These are phyloP conservation scores for Senecio squalidus DNA, from an alignment of 140 eudicot species.

Conservation along the genomic window DNA sequence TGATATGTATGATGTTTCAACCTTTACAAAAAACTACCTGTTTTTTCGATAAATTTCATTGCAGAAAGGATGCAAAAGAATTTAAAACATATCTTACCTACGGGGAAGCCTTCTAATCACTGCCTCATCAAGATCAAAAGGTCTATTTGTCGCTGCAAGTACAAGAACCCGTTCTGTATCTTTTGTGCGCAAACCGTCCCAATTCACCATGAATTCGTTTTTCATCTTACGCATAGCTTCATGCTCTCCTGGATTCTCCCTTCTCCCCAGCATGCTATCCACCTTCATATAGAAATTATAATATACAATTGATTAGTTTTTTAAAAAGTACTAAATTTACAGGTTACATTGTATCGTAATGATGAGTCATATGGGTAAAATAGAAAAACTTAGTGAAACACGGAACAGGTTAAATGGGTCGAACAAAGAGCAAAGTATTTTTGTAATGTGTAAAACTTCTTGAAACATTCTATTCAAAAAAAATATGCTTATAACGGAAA, in stretches of 20 bases:
- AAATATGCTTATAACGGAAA: too few species aligned
- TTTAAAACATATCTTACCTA: too few species aligned
- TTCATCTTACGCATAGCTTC: constrained; percentile 99
- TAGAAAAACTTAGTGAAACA: too few species aligned
- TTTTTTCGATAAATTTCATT: not conserved
- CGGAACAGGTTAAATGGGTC: too few species aligned
- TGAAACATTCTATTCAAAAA: too few species aligned
- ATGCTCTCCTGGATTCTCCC: constrained; percentile 94
- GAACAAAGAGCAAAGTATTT: too few species aligned
- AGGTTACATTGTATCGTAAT: too few species aligned
- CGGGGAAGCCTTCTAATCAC: constrained; percentile 92
- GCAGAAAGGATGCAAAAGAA: constrained; percentile 1
- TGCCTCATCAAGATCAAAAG: constrained; percentile 97
- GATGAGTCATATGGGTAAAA: too few species aligned
- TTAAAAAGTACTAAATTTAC: too few species aligned
- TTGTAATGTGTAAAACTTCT: too few species aligned
- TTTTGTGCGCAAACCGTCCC: constrained; percentile 97
- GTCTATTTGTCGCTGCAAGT: constrained; percentile 96
- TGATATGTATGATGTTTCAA: too few species aligned
- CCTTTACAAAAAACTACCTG: not conserved
- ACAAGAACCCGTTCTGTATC: constrained; percentile 87
- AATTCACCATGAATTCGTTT: constrained; percentile 94
- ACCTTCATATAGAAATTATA: constrained; percentile 39
- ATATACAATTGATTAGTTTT: too few species aligned
- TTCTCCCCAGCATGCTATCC: constrained; percentile 95